Evolutionary conservation across 108 stramenopile species (phyloP), one percentile per base, ranked within the genome.

Genomic region (Nitzschia putrida): DNA sequence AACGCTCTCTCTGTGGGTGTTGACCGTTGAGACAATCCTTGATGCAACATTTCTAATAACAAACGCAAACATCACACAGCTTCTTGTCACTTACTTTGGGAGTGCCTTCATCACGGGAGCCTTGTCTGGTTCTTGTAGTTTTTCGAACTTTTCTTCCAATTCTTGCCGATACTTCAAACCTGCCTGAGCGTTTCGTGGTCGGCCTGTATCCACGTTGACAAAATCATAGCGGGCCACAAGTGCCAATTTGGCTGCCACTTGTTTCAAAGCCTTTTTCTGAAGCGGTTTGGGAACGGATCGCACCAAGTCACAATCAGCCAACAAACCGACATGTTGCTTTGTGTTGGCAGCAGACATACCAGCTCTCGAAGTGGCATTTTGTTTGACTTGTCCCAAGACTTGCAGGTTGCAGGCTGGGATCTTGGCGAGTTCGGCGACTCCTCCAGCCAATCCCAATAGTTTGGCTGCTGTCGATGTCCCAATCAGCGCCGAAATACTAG

Each of bases 71-170:
- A 34, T 4, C 29, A 34, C 29, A 34, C 29, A 34, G 29, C 29
- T 34, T 34, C n/a, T 34, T 4, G 18, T 42, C 53, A 91, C 90
- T 91, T 79, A 91, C 86, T 95, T 95, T 57, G 99, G 99, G 47
- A 98, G 81, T 21, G 99, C 94, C 71, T 98, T 98, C 54, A 91
- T 79, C 10, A 84, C 85, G 52, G 84, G 92, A 34, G 91, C 96
- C 71, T 88, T 87, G 55, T 96, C 92, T 23, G 96, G 95, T 71
- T 97, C 97, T 61, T 95, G 91, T 85, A 86, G 89, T 71, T 98
- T 92, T 59, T 83, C 87, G 60, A 99, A 82, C 74, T 97, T 95
- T 18, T 70, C 54, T 67, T 80, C 71, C 53, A 93, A 66, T 45
- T 93, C 88, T 18, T 73, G 78, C 22, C 84, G 77, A 54, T 87